Conservation (phyloP, 2,329 filamentous ascomycete genomes). For the Fusarium zealandicum region DNA sequence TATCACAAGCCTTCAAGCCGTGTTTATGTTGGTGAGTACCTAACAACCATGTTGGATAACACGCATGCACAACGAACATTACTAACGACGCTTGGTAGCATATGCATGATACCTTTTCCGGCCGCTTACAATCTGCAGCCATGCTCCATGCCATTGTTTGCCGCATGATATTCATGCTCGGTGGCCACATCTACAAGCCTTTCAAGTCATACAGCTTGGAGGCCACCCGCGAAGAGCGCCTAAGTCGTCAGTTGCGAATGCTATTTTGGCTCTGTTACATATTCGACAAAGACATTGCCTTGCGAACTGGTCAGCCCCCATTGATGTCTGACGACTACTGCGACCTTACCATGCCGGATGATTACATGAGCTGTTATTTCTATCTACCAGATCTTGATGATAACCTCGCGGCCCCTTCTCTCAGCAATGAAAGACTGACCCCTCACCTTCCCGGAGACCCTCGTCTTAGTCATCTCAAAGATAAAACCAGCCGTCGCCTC, state of each 20-base stretch:
- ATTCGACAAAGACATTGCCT: slow-evolving; percentile 62
- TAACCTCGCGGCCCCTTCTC: background rate
- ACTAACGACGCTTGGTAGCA: slow-evolving; percentile 37
- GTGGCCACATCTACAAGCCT: slow-evolving; percentile 49
- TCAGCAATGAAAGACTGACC: slow-evolving; percentile 17
- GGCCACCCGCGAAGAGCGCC: slow-evolving; percentile 36
- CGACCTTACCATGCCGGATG: slow-evolving; percentile 39
- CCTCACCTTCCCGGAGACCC: slow-evolving; percentile 56
- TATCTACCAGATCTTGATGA: slow-evolving; percentile 1
- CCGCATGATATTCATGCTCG: slow-evolving; percentile 57
- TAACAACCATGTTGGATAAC: background rate
- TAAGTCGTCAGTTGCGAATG: slow-evolving; percentile 46
- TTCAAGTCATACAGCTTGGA: slow-evolving; percentile 11
- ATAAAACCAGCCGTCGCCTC: slow-evolving; percentile 55
- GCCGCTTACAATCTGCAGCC: slow-evolving; percentile 54
- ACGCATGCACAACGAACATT: background rate
- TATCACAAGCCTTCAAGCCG: slow-evolving; percentile 53
- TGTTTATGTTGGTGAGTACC: slow-evolving; percentile 56
- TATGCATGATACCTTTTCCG: slow-evolving; percentile 54
- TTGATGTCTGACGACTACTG: slow-evolving; percentile 52
- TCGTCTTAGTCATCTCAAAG: slow-evolving; percentile 59
- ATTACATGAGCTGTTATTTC: slow-evolving; percentile 39
- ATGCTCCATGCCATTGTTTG: slow-evolving; percentile 55
- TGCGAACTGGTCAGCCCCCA: slow-evolving; percentile 61
- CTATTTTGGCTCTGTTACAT: slow-evolving; percentile 64